A percentile compares a stretch with the other conserved stretches of the same genome.
phyloP scores from a whole-genome alignment of 2,329 filamentous ascomycete genomes.

The Paramyrothecium roridum region DNA sequence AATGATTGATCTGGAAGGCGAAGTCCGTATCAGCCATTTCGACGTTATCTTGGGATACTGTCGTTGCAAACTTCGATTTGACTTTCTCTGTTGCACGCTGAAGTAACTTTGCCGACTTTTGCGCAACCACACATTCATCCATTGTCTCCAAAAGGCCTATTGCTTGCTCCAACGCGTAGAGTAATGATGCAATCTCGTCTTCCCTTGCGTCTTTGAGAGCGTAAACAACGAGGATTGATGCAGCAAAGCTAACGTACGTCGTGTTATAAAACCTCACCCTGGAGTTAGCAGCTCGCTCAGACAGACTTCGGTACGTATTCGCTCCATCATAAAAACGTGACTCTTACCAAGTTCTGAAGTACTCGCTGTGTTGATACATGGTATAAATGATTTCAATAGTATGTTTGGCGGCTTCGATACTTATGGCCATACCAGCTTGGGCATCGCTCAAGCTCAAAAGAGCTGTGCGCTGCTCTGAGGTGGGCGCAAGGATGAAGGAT shows the following conservation, averaged over 20 bases:
- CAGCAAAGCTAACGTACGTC: conserved; percentile 23
- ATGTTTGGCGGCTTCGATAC: conserved; percentile 19
- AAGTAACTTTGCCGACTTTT: conserved; percentile 19
- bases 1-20: neutral
- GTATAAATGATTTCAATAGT: conserved; percentile 24
- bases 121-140: conserved; percentile 21
- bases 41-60: neutral
- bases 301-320: neutral
- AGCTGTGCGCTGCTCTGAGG: conserved; percentile 12
- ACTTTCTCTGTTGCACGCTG: conserved; percentile 16
- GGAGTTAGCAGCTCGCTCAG: neutral
- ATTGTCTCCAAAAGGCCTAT: conserved; percentile 18
- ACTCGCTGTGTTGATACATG: conserved; percentile 23
- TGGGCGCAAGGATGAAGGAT: conserved; percentile 17
- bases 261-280: conserved; percentile 24
- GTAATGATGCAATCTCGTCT: conserved; percentile 7
- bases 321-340: neutral
- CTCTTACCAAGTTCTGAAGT: conserved; percentile 23
- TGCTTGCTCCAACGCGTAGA: conserved; percentile 16
- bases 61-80: neutral
- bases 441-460: conserved; percentile 13
- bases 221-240: conserved; percentile 23
- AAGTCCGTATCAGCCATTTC: neutral
- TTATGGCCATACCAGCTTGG: conserved; percentile 8
- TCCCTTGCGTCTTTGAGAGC: conserved; percentile 15